A percentile compares a stretch with the other conserved stretches of the same genome.
Conservation (phyloP, 2,329 filamentous ascomycete genomes). For the Ceratocystis cacaofunesta region DNA sequence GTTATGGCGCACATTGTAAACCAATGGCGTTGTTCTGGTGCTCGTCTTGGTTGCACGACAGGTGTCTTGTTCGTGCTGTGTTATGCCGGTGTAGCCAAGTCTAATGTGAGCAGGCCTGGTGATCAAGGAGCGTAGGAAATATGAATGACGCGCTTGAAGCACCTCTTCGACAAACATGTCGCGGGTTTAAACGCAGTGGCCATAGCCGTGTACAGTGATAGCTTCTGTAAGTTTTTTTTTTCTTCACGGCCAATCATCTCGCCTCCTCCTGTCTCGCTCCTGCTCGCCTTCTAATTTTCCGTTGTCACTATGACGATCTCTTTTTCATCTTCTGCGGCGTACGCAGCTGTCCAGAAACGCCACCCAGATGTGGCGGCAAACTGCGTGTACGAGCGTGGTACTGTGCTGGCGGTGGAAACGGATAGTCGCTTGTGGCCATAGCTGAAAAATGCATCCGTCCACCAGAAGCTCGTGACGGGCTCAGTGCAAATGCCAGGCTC, state of each 20-base stretch:
- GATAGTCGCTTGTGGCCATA: background rate
- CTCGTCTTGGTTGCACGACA: background rate
- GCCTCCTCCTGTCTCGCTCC: no score
- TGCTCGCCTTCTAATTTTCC: background rate
- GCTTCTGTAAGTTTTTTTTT: background rate
- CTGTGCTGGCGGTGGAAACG: background rate
- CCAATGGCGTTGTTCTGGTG: background rate
- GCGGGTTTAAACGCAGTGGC: no score
- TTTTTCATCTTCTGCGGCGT: constrained; percentile 16
- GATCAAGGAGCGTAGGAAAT: background rate
- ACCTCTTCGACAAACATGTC: background rate
- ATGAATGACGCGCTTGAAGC: background rate
- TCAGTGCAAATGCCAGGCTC: background rate
- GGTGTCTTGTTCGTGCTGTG: background rate
- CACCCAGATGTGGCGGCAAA: constrained; percentile 12
- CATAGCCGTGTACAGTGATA: background rate
- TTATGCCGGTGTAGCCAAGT: background rate
- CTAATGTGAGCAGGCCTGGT: background rate
- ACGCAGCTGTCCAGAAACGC: constrained; percentile 11
- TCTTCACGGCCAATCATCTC: background rate
- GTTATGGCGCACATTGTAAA: background rate
- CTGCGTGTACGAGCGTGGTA: constrained; percentile 8
- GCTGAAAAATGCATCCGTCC: background rate
- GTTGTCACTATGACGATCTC: background rate
- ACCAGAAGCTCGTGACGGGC: background rate